Conservation (phyloP, 1,139 yeast species). For the Saccharomyces hybrid region DNA sequence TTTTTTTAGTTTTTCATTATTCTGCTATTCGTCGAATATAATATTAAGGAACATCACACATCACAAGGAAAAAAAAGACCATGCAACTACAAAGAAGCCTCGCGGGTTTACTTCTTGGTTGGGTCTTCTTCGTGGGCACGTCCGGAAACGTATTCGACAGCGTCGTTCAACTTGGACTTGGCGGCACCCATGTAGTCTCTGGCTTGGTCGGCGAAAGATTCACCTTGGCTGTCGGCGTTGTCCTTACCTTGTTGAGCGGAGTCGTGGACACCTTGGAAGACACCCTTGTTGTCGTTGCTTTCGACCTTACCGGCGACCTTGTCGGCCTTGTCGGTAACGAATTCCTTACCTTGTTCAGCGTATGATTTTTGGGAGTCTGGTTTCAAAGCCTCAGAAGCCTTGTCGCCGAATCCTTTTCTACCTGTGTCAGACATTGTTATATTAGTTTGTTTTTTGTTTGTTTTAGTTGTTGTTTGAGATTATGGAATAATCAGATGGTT, state of each 20-base stretch:
- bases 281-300: conserved; percentile 62
- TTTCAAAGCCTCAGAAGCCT: conserved; percentile 55
- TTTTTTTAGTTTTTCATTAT: neutral
- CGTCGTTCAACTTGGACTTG: conserved; percentile 50
- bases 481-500: neutral
- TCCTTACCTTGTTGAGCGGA: conserved; percentile 43
- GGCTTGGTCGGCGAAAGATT: conserved; percentile 48
- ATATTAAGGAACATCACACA: conserved; percentile 1
- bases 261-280: conserved; percentile 62
- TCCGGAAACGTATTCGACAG: conserved; percentile 54
- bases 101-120: conserved; percentile 25
- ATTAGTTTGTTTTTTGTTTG: conserved; percentile 1
- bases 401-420: conserved; percentile 69
- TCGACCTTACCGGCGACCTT: conserved; percentile 49
- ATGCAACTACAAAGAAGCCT: neutral
- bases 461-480: neutral
- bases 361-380: conserved; percentile 68
- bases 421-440: conserved; percentile 61
- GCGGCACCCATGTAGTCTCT: conserved; percentile 55
- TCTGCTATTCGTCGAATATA: neutral
- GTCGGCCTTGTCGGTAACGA: conserved; percentile 59
- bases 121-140: conserved; percentile 45
- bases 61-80: neutral
- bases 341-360: conserved; percentile 63
- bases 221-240: conserved; percentile 37